phyloP scores from a whole-genome alignment of 257 asterid species.

The Solanum medicagineum region DNA sequence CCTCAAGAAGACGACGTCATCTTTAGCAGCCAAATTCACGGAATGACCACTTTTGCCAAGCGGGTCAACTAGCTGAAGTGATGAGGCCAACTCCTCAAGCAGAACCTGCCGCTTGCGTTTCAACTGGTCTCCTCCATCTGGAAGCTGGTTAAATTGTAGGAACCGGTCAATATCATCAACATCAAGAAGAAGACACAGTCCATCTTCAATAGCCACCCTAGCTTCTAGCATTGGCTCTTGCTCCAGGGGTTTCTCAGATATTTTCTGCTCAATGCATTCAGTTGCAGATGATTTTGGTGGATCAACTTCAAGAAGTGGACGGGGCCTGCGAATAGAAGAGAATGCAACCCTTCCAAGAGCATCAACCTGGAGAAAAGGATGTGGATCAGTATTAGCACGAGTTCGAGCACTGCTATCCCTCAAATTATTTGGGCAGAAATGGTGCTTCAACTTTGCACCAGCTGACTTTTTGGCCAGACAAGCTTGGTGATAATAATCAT shows the following conservation, averaged over 20 bases:
- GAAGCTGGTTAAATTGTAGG: conserved; percentile 57
- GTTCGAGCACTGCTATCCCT: conserved; percentile 48
- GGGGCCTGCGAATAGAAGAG: conserved; percentile 90
- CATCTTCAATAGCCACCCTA: conserved; percentile 85
- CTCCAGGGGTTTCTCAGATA: conserved; percentile 72
- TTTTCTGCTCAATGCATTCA: conserved; percentile 35
- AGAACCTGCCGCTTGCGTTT: conserved; percentile 48
- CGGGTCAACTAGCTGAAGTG: conserved; percentile 72
- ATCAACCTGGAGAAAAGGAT: conserved; percentile 85
- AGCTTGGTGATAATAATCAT: conserved; percentile 93
- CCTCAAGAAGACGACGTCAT: conserved; percentile 52
- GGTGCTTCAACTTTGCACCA: conserved; percentile 67
- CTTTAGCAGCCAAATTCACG: conserved; percentile 35
- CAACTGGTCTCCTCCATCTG: conserved; percentile 55
- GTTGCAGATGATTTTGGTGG: conserved; percentile 39
- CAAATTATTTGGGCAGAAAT: conserved; percentile 68
- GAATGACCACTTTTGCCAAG: conserved; percentile 40
- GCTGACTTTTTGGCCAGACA: conserved; percentile 65
- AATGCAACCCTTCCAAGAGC: conserved; percentile 89
- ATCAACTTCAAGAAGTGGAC: conserved; percentile 90
- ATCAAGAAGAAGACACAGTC: conserved; percentile 70
- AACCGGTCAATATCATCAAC: conserved; percentile 87
- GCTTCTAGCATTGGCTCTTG: conserved; percentile 99
- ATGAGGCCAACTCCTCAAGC: conserved; percentile 60
- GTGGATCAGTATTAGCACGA: conserved; percentile 68